Conservation (phyloP, 495 filamentous ascomycete species). For the Tuber indicum region DNA sequence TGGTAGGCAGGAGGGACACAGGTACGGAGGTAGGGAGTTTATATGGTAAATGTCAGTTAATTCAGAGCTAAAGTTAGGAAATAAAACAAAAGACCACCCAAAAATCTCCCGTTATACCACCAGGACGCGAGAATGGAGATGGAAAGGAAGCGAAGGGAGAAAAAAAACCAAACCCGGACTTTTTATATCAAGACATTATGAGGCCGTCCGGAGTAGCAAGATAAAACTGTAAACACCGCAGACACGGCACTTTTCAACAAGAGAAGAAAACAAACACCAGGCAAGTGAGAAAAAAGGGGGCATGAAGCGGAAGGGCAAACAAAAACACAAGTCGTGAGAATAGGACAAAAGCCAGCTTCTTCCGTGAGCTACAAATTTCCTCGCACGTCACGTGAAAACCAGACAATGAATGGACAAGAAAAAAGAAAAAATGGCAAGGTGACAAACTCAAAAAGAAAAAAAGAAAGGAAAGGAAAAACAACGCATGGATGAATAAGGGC, state of each 20-base stretch:
- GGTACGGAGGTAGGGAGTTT: neutral
- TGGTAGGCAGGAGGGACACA: conserved; percentile 4
- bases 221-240: neutral
- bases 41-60: neutral
- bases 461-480: neutral
- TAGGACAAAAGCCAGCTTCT: conserved; percentile 8
- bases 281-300: neutral
- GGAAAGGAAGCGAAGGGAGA: neutral
- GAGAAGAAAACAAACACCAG: conserved; percentile 1
- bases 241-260: conserved; percentile 1
- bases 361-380: neutral
- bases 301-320: neutral
- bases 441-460: conserved; percentile 9
- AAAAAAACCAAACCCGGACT: conserved; percentile 1
- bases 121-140: neutral
- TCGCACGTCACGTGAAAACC: neutral
- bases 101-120: neutral
- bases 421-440: conserved; percentile 14
- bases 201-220: neutral
- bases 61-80: neutral
- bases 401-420: conserved; percentile 15
- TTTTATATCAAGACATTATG: conserved; percentile 6
- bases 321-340: conserved; percentile 8
- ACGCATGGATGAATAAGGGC: neutral
- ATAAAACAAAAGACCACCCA: neutral